Conservation (phyloP, 202 grass and related monocot genomes). For the Dendrocalamus latiflorus region DNA sequence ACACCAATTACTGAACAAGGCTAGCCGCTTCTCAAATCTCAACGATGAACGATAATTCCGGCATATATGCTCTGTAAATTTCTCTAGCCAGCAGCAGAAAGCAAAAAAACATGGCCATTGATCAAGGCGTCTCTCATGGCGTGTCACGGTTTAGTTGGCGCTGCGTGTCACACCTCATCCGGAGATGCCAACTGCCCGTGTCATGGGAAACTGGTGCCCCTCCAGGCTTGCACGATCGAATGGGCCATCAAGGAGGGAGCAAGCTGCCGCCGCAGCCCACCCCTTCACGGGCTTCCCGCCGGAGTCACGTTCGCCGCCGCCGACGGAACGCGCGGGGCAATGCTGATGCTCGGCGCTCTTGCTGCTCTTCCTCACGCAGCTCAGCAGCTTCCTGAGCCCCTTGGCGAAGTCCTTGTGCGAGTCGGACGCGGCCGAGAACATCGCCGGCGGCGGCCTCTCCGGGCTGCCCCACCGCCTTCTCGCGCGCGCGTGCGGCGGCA, state of each 20-base stretch:
- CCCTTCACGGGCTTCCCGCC: constrained; percentile 39
- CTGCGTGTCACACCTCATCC: constrained; percentile 11
- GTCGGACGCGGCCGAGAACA: constrained; percentile 6
- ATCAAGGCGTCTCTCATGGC: not conserved
- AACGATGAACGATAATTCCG: not conserved
- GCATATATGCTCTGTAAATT: not conserved
- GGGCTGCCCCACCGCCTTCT: constrained; percentile 42
- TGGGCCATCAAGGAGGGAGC: constrained; percentile 35
- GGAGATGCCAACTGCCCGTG: constrained; percentile 44
- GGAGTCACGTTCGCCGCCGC: not conserved
- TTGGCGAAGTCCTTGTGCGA: constrained; percentile 41
- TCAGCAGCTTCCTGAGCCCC: constrained; percentile 53
- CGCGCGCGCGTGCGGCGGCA: not conserved
- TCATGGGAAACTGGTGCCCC: constrained; percentile 45
- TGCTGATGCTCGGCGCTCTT: not conserved
- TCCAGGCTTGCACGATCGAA: constrained; percentile 41
- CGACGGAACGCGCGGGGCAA: not conserved
- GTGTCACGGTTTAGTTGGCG: not conserved
- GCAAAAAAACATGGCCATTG: not conserved
- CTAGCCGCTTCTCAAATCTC: not conserved
- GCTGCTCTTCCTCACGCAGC: constrained; percentile 46
- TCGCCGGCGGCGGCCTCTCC: constrained; percentile 25
- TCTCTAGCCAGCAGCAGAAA: not conserved
- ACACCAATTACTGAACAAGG: not conserved
- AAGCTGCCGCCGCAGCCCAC: constrained; percentile 15